Evolutionary conservation across 179 eudicot genomes (phyloP).

Genomic region (Monotropa hypopitys): DNA sequence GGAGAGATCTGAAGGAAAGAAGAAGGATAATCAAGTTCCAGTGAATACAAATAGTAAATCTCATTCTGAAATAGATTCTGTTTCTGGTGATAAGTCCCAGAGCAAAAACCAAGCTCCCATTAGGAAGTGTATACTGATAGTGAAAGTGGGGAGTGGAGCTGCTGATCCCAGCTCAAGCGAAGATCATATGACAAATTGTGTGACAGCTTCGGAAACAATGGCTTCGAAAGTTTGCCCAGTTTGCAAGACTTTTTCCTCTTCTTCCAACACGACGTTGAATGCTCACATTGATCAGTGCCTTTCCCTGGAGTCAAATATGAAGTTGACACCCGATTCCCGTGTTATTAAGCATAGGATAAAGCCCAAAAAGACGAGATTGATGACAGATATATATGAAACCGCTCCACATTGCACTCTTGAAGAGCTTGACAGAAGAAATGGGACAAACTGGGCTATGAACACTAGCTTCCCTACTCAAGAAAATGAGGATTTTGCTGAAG

Average conservation of each 20-base stretch:
- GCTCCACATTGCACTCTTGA: conserved; percentile 64
- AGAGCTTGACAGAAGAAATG: conserved; percentile 87
- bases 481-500: conserved; percentile 19
- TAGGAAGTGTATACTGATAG: conserved; percentile 42
- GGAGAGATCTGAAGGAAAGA: conserved; percentile 28
- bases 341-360: conserved; percentile 52
- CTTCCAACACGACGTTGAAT: conserved; percentile 88
- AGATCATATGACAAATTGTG: conserved; percentile 28
- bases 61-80: conserved; percentile 32
- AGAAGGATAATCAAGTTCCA: conserved; percentile 17
- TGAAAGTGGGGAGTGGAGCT: conserved; percentile 27
- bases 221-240: conserved; percentile 78
- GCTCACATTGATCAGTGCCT: conserved; percentile 97
- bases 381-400: conserved; percentile 62
- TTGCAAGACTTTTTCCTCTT: conserved; percentile 68
- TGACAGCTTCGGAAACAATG: conserved; percentile 33
- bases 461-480: conserved; percentile 28
- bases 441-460: conserved; percentile 57
- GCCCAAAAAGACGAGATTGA: conserved; percentile 59
- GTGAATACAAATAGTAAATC: conserved; percentile 23
- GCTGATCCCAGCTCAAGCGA: conserved; percentile 25
- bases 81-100: conserved; percentile 25
- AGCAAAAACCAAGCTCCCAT: conserved; percentile 19
- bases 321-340: conserved; percentile 36
- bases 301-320: conserved; percentile 42